Base-by-base conservation (phyloP, 2,329 filamentous ascomycete species). In the Cytospora piceicola region DNA sequence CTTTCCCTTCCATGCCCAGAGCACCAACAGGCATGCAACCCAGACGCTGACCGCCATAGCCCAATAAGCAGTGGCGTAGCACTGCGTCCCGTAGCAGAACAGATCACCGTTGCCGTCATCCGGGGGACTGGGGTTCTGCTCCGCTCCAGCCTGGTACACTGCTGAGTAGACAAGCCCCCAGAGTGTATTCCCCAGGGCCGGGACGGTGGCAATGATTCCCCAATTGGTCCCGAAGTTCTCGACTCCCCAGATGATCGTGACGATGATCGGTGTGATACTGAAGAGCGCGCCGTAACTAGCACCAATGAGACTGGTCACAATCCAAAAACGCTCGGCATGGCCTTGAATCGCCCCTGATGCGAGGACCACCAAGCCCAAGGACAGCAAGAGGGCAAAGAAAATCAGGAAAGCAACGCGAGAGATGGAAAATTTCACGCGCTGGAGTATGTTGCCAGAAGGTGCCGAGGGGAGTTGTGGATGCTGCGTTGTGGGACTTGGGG, bases 161-260 rank as follows among this genome's bases (percentile, higher is more conserved):
- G 83, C 85, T 7, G 91, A 92, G 76, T 98, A 99, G n/a, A 97
- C 81, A 0, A 95, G 77, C 0, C 94, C 93, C 93, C 94, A 99
- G 36, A 97, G 84, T 0, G 93, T 93, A 0, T 94, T 93, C 0
- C 94, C 95, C 0, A 91, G 79, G 0, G 95, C 95, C 3, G 95
- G 95, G 64, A 94, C 89, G 82, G 96, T 95, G 52, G 94, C 93
- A 9, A 98, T 88, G 68, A 98, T 94, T 12, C 95, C 95, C 88
- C 94, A 99, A 73, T 99, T 98, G 0, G 95, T 99, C 65, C 93
- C 95, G 75, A 99, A 98, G 76, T 98, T 99, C 80, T 98, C 94
- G 0, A 97, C 93, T 30, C 95, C 95, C 95, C 95, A 99, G 55
- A 99, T 94, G 12, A 97, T 93, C n/a, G 90, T 93, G 71, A 97